Conservation (phyloP, 1,284 basidiomycete genomes). For the Phlebopus sp. region DNA sequence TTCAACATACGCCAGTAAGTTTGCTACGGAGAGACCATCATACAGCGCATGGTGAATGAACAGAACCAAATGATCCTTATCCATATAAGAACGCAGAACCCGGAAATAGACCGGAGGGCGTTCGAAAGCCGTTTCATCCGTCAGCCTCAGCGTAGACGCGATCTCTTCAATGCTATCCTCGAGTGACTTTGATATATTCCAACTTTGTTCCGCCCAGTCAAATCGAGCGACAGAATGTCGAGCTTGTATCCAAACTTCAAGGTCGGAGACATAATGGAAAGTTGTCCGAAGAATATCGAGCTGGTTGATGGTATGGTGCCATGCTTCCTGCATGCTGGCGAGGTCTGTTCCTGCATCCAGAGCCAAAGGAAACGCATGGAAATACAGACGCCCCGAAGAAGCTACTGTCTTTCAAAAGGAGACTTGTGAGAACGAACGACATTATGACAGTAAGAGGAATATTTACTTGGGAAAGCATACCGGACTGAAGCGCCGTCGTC, state of each 20-base stretch:
- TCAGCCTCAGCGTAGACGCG: constrained; percentile 19
- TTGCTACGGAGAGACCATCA: constrained; percentile 44
- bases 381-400: constrained; percentile 43
- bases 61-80: constrained; percentile 33
- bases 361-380: constrained; percentile 44
- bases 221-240: constrained; percentile 37
- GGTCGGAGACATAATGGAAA: constrained; percentile 42
- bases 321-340: constrained; percentile 34
- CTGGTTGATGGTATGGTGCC: constrained; percentile 33
- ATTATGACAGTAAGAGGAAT: not conserved
- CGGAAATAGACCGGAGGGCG: constrained; percentile 39
- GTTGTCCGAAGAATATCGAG: constrained; percentile 46
- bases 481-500: constrained; percentile 45
- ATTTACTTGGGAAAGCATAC: constrained; percentile 49
- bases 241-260: constrained; percentile 42
- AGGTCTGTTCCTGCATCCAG: constrained; percentile 31
- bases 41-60: constrained; percentile 53
- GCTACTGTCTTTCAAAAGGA: constrained; percentile 38
- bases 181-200: constrained; percentile 10
- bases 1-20: constrained; percentile 36
- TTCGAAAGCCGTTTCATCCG: constrained; percentile 23
- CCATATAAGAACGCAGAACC: constrained; percentile 23
- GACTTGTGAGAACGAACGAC: not conserved
- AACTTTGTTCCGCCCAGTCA: constrained; percentile 33
- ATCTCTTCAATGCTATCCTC: constrained; percentile 18